Evolutionary conservation across 257 asterid genomes (phyloP).

Genomic region (Linderniella brevidens): DNA sequence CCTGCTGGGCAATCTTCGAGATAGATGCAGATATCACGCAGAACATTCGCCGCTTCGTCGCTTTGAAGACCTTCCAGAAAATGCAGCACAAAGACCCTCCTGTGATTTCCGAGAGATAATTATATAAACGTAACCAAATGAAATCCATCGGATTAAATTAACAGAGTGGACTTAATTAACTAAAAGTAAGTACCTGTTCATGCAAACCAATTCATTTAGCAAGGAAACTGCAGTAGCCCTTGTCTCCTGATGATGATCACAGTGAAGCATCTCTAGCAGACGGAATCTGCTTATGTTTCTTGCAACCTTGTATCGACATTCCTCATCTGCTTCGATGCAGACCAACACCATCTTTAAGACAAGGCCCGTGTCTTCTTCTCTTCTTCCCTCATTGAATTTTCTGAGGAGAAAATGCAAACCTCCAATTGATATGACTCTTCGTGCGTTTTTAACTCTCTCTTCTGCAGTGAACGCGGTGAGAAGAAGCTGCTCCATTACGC

Average conservation of each 20-base stretch:
- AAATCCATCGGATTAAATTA: no score
- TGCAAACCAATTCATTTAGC: constrained; percentile 46
- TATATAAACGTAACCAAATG: no score
- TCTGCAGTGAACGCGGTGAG: constrained; percentile 26
- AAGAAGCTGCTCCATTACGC: constrained; percentile 27
- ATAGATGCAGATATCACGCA: constrained; percentile 27
- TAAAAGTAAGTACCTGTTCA: constrained; percentile 39
- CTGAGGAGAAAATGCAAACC: constrained; percentile 41
- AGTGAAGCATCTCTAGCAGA: constrained; percentile 32
- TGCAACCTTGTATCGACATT: constrained; percentile 29
- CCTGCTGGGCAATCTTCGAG: constrained; percentile 35
- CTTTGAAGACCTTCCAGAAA: constrained; percentile 32
- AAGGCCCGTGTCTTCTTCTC: constrained; percentile 23
- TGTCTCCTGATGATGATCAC: constrained; percentile 15
- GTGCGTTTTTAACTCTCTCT: constrained; percentile 23
- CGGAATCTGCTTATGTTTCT: constrained; percentile 20
- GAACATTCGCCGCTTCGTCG: constrained; percentile 22
- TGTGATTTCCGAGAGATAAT: constrained; percentile 10
- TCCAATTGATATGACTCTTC: constrained; percentile 35
- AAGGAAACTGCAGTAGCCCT: constrained; percentile 23
- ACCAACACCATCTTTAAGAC: constrained; percentile 23
- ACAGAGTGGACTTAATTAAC: no score
- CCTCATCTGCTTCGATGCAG: constrained; percentile 42
- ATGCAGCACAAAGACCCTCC: constrained; percentile 38
- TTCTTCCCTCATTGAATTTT: constrained; percentile 26